phyloP scores from a whole-genome alignment of 2,329 filamentous ascomycete genomes.

The Ophiostoma quercus region DNA sequence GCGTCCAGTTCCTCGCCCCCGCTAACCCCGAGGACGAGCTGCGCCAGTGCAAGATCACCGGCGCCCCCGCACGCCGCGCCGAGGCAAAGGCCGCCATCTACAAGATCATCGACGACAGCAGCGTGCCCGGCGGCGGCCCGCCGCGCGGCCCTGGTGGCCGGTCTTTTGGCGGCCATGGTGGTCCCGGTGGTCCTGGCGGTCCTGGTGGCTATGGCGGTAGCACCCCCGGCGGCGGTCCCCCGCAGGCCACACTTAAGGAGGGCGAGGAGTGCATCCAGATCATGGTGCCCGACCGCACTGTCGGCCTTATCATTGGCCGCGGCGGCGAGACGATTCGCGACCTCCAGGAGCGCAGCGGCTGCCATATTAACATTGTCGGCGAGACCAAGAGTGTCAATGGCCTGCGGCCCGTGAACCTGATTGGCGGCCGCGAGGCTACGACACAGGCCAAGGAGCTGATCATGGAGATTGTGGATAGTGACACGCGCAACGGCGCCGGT shows the following conservation, averaged over 20 bases:
- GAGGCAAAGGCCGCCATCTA: slow-evolving; percentile 80
- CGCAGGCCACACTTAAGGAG: slow-evolving; percentile 51
- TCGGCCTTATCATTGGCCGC: slow-evolving; percentile 89
- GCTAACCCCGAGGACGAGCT: slow-evolving; percentile 65
- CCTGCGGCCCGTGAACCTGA: slow-evolving; percentile 82
- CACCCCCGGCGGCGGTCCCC: slow-evolving; percentile 36
- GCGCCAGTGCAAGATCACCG: slow-evolving; percentile 81
- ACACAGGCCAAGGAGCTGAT: slow-evolving; percentile 79
- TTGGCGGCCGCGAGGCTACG: slow-evolving; percentile 69
- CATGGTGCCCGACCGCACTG: slow-evolving; percentile 90
- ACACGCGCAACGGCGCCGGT: slow-evolving; percentile 54
- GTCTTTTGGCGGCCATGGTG: slow-evolving; percentile 34
- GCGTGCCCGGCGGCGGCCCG: slow-evolving; percentile 35
- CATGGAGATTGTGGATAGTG: slow-evolving; percentile 90
- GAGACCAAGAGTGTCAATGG: slow-evolving; percentile 92
- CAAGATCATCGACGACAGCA: slow-evolving; percentile 81
- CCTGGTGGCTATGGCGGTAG: slow-evolving; percentile 33
- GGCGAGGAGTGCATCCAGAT: slow-evolving; percentile 85
- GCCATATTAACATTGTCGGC: slow-evolving; percentile 90
- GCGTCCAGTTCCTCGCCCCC: slow-evolving; percentile 82
- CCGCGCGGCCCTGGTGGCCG: slow-evolving; percentile 18
- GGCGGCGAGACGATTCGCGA: slow-evolving; percentile 90
- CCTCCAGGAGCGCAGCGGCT: slow-evolving; percentile 84
- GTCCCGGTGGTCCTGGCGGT: slow-evolving; percentile 35
- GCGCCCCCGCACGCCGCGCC: slow-evolving; percentile 63